Evolutionary conservation across 1,284 basidiomycete genomes (phyloP).

Genomic region (Leccinum solheimii): DNA sequence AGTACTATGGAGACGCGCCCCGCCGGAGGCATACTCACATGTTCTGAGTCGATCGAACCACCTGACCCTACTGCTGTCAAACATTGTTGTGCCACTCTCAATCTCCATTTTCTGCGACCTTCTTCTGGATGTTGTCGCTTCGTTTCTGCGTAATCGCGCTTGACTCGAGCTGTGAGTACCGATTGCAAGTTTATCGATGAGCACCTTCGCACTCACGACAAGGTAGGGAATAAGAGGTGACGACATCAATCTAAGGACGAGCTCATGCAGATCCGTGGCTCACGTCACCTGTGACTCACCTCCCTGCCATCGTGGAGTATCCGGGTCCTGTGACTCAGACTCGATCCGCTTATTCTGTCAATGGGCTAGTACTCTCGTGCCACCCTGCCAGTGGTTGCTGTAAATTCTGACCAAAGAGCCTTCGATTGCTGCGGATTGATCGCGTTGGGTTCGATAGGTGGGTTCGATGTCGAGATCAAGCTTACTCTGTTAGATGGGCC

Average conservation of each 20-base stretch:
- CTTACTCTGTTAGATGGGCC: not conserved
- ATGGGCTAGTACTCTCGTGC: not conserved
- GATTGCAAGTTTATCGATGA: not conserved
- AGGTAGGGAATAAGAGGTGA: slow-evolving; percentile 21
- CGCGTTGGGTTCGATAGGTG: no score
- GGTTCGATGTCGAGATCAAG: not conserved
- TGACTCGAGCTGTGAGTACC: slow-evolving; percentile 21
- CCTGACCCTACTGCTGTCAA: slow-evolving; percentile 35
- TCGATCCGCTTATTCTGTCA: slow-evolving; percentile 7
- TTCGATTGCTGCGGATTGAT: no score
- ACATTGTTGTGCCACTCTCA: slow-evolving; percentile 42
- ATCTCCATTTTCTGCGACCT: slow-evolving; percentile 42
- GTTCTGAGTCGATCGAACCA: not conserved
- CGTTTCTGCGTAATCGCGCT: slow-evolving; percentile 40
- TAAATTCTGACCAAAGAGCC: not conserved
- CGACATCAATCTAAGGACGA: slow-evolving; percentile 15
- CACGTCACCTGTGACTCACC: slow-evolving; percentile 27
- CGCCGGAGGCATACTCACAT: slow-evolving; percentile 7
- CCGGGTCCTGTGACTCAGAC: not conserved
- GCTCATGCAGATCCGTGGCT: slow-evolving; percentile 5
- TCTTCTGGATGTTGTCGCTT: slow-evolving; percentile 39
- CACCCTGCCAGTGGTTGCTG: not conserved
- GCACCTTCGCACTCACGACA: slow-evolving; percentile 17
- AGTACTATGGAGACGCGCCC: not conserved
- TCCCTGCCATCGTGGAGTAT: not conserved